Conservation (phyloP, 768 basidiomycete species). For the Kwoniella dejecticola region DNA sequence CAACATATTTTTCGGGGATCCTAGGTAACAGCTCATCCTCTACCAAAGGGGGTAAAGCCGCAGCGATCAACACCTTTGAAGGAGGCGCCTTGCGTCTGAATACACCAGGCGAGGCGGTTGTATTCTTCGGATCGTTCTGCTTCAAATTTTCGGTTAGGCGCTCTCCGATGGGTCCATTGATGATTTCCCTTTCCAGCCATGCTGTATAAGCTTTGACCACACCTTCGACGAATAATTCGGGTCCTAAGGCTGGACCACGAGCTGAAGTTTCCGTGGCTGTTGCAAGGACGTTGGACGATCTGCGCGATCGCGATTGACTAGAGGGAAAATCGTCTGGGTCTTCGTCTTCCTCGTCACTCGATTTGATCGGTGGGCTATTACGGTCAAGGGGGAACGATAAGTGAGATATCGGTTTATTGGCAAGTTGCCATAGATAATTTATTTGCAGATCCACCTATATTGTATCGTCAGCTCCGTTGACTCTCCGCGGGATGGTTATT, state of each 20-base stretch:
- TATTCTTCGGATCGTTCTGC: conserved; percentile 2
- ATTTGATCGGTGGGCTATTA: not conserved
- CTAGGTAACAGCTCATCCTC: conserved; percentile 37
- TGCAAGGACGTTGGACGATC: conserved; percentile 23
- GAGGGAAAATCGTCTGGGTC: not conserved
- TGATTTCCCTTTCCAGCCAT: conserved; percentile 31
- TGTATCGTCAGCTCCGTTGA: conserved; percentile 5
- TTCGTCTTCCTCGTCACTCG: not conserved
- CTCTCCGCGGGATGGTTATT: not conserved
- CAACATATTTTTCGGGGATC: conserved; percentile 50
- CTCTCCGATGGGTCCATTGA: conserved; percentile 33
- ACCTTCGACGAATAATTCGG: conserved; percentile 27
- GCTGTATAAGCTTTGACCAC: conserved; percentile 28
- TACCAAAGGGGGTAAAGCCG: conserved; percentile 38
- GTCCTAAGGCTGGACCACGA: conserved; percentile 33
- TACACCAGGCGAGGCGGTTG: conserved; percentile 1
- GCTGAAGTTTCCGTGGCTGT: conserved; percentile 32
- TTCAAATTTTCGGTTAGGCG: conserved; percentile 19
- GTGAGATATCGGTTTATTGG: conserved; percentile 37
- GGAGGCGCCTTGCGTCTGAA: conserved; percentile 13
- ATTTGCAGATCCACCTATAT: conserved; percentile 52
- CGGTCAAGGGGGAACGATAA: conserved; percentile 27
- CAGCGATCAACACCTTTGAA: conserved; percentile 37
- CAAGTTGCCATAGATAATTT: conserved; percentile 50
- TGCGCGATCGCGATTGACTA: not conserved